Conservation (phyloP, 2,329 filamentous ascomycete species). For the Hysterium pulicare region DNA sequence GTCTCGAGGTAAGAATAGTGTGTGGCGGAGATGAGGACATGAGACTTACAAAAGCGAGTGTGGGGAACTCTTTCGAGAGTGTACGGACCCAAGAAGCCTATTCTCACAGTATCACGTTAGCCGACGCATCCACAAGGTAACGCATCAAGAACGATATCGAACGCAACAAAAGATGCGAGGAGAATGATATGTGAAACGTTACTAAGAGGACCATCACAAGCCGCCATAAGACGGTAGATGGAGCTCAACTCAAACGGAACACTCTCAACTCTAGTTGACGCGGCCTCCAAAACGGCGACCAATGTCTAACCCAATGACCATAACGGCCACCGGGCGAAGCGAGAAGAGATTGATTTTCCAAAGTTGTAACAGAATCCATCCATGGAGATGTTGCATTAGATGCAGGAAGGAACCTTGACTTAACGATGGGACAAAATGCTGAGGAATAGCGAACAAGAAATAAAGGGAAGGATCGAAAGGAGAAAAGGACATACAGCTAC, state of each 20-base stretch:
- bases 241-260: conserved; percentile 98
- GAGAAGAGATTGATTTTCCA: conserved; percentile 88
- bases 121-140: conserved; percentile 19
- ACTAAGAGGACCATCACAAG: conserved; percentile 93
- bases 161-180: conserved; percentile 24
- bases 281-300: conserved; percentile 82
- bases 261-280: conserved; percentile 72
- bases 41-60: conserved; percentile 90
- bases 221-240: conserved; percentile 60
- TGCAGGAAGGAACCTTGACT: conserved; percentile 79
- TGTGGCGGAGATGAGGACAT: too few species aligned
- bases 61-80: conserved; percentile 88
- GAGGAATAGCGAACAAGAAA: conserved; percentile 9
- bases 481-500: conserved; percentile 99
- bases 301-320: conserved; percentile 65
- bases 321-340: conserved; percentile 61
- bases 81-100: conserved; percentile 91
- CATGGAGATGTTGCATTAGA: conserved; percentile 60
- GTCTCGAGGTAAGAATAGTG: too few species aligned
- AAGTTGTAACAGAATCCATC: conserved; percentile 96
- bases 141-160: conserved; percentile 14
- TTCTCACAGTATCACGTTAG: neutral
- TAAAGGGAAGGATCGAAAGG: conserved; percentile 9
- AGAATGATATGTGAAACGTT: conserved; percentile 80
- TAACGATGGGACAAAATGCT: conserved; percentile 65